Conservation (phyloP, 2,329 filamentous ascomycete genomes). For the Stenocarpella maydis region DNA sequence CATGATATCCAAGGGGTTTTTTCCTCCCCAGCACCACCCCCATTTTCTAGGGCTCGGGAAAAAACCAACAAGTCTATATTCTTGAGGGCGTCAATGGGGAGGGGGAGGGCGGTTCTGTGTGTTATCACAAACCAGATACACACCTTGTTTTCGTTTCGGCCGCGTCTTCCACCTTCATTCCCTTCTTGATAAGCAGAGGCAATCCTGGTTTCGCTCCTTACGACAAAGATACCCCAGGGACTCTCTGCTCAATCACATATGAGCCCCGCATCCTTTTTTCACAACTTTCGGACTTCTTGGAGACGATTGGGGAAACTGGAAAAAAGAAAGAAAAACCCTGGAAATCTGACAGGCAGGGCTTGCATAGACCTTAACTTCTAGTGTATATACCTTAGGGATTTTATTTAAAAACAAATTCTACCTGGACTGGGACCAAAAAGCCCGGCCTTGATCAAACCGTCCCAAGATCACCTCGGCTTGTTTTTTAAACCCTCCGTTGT, state of each 20-base stretch:
- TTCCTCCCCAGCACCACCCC: neutral
- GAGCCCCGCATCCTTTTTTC: constrained; percentile 29
- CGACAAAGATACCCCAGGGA: constrained; percentile 12
- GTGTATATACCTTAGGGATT: constrained; percentile 33
- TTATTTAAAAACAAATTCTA: constrained; percentile 5
- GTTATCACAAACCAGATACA: neutral
- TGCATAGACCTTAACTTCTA: constrained; percentile 36
- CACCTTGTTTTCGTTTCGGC: neutral
- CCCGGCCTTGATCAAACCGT: neutral
- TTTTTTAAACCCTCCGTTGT: neutral
- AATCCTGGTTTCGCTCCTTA: constrained; percentile 29
- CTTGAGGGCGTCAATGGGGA: constrained; percentile 12
- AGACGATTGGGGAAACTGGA: constrained; percentile 3
- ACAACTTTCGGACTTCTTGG: neutral
- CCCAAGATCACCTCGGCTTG: too few species aligned
- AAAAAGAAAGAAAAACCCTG: neutral
- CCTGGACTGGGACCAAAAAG: neutral
- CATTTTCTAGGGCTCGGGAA: neutral
- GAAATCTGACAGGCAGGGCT: constrained; percentile 28
- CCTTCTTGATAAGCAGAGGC: neutral
- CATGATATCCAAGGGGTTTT: constrained; percentile 31
- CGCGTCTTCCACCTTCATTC: neutral
- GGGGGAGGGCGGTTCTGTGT: constrained; percentile 6
- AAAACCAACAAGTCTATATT: neutral
- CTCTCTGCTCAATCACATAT: neutral